A percentile compares a stretch with the other conserved stretches of the same genome.
phyloP scores from a whole-genome alignment of 352 stramenopile species.

The Paralagenidium karlingii region DNA sequence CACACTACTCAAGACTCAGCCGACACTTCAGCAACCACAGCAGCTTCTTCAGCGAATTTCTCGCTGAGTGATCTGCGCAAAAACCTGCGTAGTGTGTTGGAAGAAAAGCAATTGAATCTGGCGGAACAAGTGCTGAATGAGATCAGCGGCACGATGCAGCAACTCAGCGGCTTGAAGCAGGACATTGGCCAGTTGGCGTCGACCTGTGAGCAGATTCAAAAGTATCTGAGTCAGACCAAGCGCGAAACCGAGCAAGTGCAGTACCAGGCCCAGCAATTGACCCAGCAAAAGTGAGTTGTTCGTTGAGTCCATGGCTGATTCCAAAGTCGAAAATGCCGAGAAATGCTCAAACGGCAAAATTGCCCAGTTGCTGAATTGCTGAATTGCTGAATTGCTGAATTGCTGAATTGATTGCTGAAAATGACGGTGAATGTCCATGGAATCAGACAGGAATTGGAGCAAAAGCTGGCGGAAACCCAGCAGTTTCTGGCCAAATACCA shows the following conservation, averaged over 20 bases:
- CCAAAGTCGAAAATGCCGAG: too few relatives aligned
- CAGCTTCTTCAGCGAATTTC: not conserved
- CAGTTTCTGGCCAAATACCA: conserved; percentile 63
- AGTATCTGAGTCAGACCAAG: conserved; percentile 48
- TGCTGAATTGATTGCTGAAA: too few relatives aligned
- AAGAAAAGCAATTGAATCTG: conserved; percentile 35
- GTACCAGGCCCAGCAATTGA: conserved; percentile 27
- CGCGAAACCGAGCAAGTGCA: conserved; percentile 52
- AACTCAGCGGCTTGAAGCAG: conserved; percentile 15
- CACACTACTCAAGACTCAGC: too few relatives aligned
- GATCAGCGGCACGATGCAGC: conserved; percentile 23
- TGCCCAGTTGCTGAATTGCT: too few relatives aligned
- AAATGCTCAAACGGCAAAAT: too few relatives aligned
- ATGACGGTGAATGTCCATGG: too few relatives aligned
- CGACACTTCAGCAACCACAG: conserved; percentile 1
- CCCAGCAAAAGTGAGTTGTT: conserved; percentile 20
- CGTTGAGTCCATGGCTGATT: too few relatives aligned
- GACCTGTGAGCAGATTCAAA: conserved; percentile 32
- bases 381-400: too few relatives aligned
- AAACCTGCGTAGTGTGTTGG: conserved; percentile 27
- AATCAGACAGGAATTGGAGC: too few relatives aligned
- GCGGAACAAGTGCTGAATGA: conserved; percentile 30
- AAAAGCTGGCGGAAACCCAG: conserved; percentile 29
- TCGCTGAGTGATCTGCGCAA: conserved; percentile 28
- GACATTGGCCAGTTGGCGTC: conserved; percentile 28